Conservation (phyloP, 352 stramenopile genomes). For the Thalassiosira pacifica region DNA sequence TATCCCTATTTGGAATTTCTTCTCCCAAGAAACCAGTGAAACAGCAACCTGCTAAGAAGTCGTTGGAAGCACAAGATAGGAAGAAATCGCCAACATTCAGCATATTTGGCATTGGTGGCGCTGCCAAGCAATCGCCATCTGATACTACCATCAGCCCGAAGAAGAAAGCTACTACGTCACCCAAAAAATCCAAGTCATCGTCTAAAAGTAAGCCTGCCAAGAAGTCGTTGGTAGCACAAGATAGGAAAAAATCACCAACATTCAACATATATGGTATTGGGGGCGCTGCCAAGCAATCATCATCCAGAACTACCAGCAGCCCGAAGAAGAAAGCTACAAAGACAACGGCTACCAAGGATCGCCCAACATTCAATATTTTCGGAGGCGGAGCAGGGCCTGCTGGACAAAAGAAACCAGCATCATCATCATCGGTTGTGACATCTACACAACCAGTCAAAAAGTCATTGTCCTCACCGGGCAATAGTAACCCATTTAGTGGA, state of each 20-base stretch:
- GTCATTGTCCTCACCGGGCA: neutral
- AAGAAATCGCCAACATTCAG: constrained; percentile 28
- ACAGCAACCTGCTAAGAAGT: neutral
- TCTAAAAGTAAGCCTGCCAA: neutral
- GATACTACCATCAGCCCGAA: no score
- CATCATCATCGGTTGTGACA: neutral
- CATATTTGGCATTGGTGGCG: constrained; percentile 10
- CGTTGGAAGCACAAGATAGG: neutral
- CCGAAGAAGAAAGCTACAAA: constrained; percentile 24
- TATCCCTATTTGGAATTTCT: constrained; percentile 16
- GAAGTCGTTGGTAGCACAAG: no score
- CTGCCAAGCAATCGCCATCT: neutral
- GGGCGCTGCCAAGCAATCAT: neutral
- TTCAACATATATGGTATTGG: constrained; percentile 20
- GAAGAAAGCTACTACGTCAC: neutral
- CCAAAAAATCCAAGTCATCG: constrained; percentile 13
- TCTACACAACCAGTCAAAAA: no score
- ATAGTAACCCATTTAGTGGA: constrained; percentile 13
- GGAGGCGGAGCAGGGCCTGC: constrained; percentile 7
- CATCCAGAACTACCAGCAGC: no score
- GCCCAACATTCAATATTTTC: constrained; percentile 23
- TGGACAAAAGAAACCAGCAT: neutral
- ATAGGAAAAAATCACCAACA: constrained; percentile 15
- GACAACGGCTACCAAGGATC: constrained; percentile 10
- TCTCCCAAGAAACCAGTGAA: constrained; percentile 9